phyloP scores from a whole-genome alignment of 371 early-diverging fungal species.

The Rhizopus delemar region DNA sequence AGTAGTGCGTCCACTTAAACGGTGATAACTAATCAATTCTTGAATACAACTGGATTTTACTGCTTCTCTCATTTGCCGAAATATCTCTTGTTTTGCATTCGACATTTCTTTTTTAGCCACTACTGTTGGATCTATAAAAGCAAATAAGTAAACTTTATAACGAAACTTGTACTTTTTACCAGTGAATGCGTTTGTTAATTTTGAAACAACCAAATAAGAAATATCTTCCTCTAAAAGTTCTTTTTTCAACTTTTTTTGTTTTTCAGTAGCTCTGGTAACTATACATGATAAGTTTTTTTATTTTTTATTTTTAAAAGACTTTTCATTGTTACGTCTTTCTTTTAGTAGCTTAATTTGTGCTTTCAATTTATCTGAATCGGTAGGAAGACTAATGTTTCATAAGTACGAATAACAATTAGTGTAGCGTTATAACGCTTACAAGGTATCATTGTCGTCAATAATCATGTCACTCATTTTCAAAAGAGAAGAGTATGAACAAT shows the following conservation, averaged over 20 bases:
- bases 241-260: conserved; percentile 25
- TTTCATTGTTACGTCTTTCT: conserved; percentile 10
- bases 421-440: too few species aligned
- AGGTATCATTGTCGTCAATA: too few species aligned
- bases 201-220: conserved; percentile 24
- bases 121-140: conserved; percentile 32
- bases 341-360: conserved; percentile 14
- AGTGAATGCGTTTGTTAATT: conserved; percentile 24
- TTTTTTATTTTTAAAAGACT: not conserved
- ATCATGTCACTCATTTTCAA: too few species aligned
- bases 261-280: conserved; percentile 30
- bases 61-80: conserved; percentile 30
- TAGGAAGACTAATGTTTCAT: conserved; percentile 10
- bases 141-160: not conserved
- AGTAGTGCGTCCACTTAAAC: conserved; percentile 33
- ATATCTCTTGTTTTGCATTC: conserved; percentile 21
- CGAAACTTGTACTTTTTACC: conserved; percentile 1
- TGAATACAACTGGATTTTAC: conserved; percentile 29
- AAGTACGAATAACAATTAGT: not conserved
- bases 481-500: too few species aligned
- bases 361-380: conserved; percentile 13
- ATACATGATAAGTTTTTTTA: not conserved
- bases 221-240: conserved; percentile 39
- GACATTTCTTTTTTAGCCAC: conserved; percentile 21
- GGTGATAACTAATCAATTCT: conserved; percentile 42